Base-by-base conservation (phyloP, 139 green algal species). In the Ulvella scutata region DNA sequence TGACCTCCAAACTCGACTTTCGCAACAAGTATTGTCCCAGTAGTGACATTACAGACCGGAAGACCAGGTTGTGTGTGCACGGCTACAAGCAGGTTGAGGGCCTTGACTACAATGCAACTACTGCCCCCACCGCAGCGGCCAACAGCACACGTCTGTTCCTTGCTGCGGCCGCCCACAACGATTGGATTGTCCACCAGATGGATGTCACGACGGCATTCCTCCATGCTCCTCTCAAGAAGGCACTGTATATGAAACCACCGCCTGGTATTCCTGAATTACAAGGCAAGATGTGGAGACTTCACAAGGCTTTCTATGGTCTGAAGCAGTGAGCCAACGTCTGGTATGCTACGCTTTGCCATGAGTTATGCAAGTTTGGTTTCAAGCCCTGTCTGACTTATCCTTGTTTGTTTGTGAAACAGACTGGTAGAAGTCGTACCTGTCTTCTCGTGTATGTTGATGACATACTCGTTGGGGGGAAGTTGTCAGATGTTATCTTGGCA, bases 171-270 rank as follows among this genome's bases (percentile, higher is more conserved):
- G 79, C 81, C 13, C 74, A 38, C 2, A 1, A 80, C 4, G 76
- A 83, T 37, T n/a, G 84, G 38, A 77, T 85, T 43, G 23, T 87
- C 0, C 60, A 82, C 9, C 78, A 87, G n/a, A 20, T 89, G 2
- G 82, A 89, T 61, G 79, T 87, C 23, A 85, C 85, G 44, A 87
- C 85, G 2, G 85, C 85, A 2, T 88, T 88, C 77, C 74, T 88
- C 4, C 79, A 90, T 23, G 75, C 77, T 4, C 76, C 82, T 33
- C 44, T 83, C 39, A 75, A 85, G 43, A 33, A 74, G 10, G n/a
- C n/a, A n/a, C n/a, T 85, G 20, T 87, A 75, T 28, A 75, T 85
- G 38, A 4, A 73, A 23, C 81, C 83, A 61, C 78, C 78, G n/a
- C n/a, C n/a, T n/a, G n/a, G n/a, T n/a, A 29, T 38, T 28, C n/a